Evolutionary conservation across 805 yeast species (phyloP), one percentile per base, ranked within the genome.

Genomic region (Saccharomycopsis microspora): DNA sequence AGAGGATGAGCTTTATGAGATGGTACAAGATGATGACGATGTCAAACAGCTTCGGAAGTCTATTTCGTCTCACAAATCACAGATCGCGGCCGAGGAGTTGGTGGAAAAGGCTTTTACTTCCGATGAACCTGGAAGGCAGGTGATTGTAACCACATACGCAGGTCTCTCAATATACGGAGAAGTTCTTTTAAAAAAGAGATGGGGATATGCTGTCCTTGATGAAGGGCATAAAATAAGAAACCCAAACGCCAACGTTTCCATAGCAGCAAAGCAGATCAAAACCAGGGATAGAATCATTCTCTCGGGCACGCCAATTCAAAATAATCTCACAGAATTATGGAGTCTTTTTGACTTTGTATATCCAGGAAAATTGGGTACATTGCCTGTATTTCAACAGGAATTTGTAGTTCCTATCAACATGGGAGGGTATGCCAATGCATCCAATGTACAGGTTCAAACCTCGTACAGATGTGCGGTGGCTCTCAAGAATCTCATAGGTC

Each of bases 361-460:
- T 58, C 98, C 98, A 0, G 98, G 98, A 0, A 69, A 95, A 52
- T 65, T 93, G 28, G 98, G 98, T 0, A 93, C 98, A 0, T 67
- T 93, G 29, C 98, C 98, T 0, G 90, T 93, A 0, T 93, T 93
- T 57, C 95, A 89, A 63, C 83, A 76, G 46, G 96, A 93, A 61
- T 93, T 93, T 62, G 83, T 95, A 3, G 70, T 81, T 4, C 98
- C 98, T 0, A 93, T 93, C 41, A 90, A 88, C 58, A 73, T 85
- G 60, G 98, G 98, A n/a, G 98, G 98, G 0, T 93, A 93, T 64
- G 96, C 98, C 1, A 93, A 90, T 66, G 97, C 98, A 0, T 80
- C 94, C 1, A 93, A 93, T 60, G 76, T 93, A 3, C 97, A 93
- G 60, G 97, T 93, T 0, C 97, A 90, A 60, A 82, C 97, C 1